Evolutionary conservation across 2,329 filamentous ascomycete genomes (phyloP), one percentile per base, ranked within the genome.

Genomic region (Karstenula rhodostoma): DNA sequence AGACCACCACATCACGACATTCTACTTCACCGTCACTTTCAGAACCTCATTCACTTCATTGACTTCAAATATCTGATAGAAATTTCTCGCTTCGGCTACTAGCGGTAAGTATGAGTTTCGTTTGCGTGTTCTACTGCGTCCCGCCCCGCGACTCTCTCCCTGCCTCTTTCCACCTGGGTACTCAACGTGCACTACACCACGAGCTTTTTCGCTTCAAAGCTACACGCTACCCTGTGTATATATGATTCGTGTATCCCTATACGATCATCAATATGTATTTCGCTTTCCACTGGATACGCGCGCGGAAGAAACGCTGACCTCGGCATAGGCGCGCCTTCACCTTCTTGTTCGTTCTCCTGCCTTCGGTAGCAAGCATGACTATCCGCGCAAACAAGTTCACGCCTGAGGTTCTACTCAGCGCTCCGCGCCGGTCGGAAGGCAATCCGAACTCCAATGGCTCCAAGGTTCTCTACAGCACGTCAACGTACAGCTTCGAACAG

Each of bases 401-500:
- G 10, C 90, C 91, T 4, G 86, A 92, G 82, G 89, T 92, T 67
- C 83, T 95, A 59, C 85, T 95, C 71, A 89, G 89, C 66, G 90
- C 90, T 17, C 90, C 91, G 33, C 87, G 92, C 58, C 87, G 91
- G 50, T 91, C 89, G 12, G 76, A 87, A 17, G 91, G 88, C 50
- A 77, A 87, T 0, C 91, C 91, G n/a, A 94, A 93, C 74, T 76
- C 83, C 40, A 82, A 85, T 55, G 90, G 89, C 46, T 87, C 85
- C 56, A 82, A 86, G 59, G 83, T 89, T 49, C 78, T 93, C 29
- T 93, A 89, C 72, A 87, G 87, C 44, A 86, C 88, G 17, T 91
- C 90, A 0, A 87, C 89, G 1, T 97, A 96, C 77, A 94, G 88
- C 5, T 97, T 97, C 77, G 83, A 90, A 42, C 84, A 86, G 0